Percentiles rank a stretch among this genome's conserved stretches.
Evolutionary conservation across 768 basidiomycete genomes (phyloP).

Genomic region (Exidia glandulosa): DNA sequence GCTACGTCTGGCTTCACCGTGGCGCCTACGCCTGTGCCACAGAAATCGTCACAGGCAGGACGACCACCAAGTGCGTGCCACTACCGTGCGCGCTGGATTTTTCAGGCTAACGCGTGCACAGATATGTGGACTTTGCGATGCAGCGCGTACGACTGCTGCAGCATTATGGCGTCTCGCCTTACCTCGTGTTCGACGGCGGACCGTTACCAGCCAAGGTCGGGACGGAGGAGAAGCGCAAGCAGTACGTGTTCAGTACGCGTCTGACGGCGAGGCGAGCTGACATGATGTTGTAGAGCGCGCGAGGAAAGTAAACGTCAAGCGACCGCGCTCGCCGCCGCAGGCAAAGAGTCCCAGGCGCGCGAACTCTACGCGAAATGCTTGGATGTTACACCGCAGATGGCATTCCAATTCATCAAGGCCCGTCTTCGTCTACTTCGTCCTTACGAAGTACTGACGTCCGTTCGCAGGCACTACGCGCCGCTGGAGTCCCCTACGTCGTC

Average conservation of each 20-base stretch:
- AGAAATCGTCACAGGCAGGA: slow-evolving; percentile 77
- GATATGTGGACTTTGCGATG: slow-evolving; percentile 97
- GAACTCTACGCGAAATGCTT: slow-evolving; percentile 85
- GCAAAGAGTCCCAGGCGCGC: slow-evolving; percentile 68
- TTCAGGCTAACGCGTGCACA: slow-evolving; percentile 20
- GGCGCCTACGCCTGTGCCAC: slow-evolving; percentile 85
- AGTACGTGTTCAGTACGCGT: slow-evolving; percentile 20
- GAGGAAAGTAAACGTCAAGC: slow-evolving; percentile 69
- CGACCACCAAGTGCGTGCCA: slow-evolving; percentile 64
- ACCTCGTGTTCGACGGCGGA: slow-evolving; percentile 93
- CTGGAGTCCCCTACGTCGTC: slow-evolving; percentile 74
- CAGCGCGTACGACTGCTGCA: slow-evolving; percentile 76
- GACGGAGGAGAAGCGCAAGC: slow-evolving; percentile 71
- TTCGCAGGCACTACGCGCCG: slow-evolving; percentile 69
- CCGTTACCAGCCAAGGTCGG: slow-evolving; percentile 88
- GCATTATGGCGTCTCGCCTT: slow-evolving; percentile 77
- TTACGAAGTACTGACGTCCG: neutral
- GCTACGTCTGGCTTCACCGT: slow-evolving; percentile 88
- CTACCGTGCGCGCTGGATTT: neutral
- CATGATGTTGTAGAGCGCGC: slow-evolving; percentile 35
- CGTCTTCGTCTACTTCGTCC: slow-evolving; percentile 4
- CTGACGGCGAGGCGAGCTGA: neutral
- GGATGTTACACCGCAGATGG: slow-evolving; percentile 96
- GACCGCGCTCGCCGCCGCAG: slow-evolving; percentile 62
- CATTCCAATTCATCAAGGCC: slow-evolving; percentile 94